These are phyloP conservation scores for Mimosa bimucronata DNA, from an alignment of 306 rosid species.

Conservation along the genomic window DNA sequence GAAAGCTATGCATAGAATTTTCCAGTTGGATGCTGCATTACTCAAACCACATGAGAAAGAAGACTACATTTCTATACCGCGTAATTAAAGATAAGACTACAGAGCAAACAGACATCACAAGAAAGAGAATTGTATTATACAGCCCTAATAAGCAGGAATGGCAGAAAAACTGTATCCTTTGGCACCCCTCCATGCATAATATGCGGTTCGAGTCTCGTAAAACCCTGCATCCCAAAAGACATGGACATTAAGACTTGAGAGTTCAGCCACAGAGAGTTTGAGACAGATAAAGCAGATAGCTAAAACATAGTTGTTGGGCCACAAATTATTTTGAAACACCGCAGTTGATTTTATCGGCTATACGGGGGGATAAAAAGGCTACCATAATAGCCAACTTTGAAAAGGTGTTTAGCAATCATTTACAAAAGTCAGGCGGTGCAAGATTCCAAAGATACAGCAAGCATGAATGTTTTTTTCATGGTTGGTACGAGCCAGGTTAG, in stretches of 20 bases:
- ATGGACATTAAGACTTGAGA: neutral
- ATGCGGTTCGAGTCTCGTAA: constrained; percentile 91
- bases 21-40: constrained; percentile 22
- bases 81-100: constrained; percentile 5
- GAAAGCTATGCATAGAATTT: constrained; percentile 7
- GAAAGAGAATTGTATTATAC: constrained; percentile 17
- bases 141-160: constrained; percentile 81
- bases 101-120: constrained; percentile 17
- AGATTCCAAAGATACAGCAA: neutral
- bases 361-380: neutral
- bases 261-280: constrained; percentile 17
- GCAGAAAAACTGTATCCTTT: constrained; percentile 83
- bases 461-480: neutral
- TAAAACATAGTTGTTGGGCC: constrained; percentile 3
- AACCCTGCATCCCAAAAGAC: constrained; percentile 63
- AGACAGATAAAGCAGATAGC: constrained; percentile 6
- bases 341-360: neutral
- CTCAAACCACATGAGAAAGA: constrained; percentile 27
- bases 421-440: neutral
- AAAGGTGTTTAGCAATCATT: neutral
- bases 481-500: neutral
- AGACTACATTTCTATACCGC: constrained; percentile 24
- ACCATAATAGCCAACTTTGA: neutral
- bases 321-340: neutral
- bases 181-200: constrained; percentile 95